phyloP scores from a whole-genome alignment of 768 basidiomycete species.

The Boletellus emodensis region DNA sequence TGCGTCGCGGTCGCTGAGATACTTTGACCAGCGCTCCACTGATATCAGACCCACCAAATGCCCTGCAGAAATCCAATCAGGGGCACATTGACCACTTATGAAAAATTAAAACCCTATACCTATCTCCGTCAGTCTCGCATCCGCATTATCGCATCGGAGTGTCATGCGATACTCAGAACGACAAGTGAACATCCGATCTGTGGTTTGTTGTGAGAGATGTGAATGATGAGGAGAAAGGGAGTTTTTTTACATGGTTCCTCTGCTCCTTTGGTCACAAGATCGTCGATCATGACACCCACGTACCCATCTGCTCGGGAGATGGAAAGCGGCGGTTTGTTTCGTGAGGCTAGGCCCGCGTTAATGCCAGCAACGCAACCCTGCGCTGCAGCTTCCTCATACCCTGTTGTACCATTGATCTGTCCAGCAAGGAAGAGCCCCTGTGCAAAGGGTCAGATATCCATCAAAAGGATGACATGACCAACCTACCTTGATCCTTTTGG shows the following conservation, averaged over 20 bases:
- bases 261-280: slow-evolving; percentile 81
- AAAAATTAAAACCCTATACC: slow-evolving; percentile 37
- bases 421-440: slow-evolving; percentile 85
- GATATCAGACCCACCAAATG: slow-evolving; percentile 40
- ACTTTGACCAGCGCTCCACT: slow-evolving; percentile 41
- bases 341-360: slow-evolving; percentile 76
- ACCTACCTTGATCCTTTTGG: slow-evolving; percentile 69
- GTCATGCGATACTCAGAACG: slow-evolving; percentile 89
- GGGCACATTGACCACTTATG: not conserved
- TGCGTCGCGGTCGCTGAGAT: slow-evolving; percentile 30
- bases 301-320: slow-evolving; percentile 84
- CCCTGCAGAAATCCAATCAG: slow-evolving; percentile 27
- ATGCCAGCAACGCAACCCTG: slow-evolving; percentile 87
- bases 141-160: slow-evolving; percentile 86
- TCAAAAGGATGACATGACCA: not conserved
- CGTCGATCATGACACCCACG: slow-evolving; percentile 89
- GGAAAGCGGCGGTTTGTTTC: slow-evolving; percentile 50
- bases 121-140: slow-evolving; percentile 73
- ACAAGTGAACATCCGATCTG: slow-evolving; percentile 93
- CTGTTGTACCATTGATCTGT: slow-evolving; percentile 91
- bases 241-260: slow-evolving; percentile 75
- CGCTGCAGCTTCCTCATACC: slow-evolving; percentile 92
- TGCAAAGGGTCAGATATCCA: not conserved
- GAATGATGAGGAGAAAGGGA: not conserved
- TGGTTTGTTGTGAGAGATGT: slow-evolving; percentile 2